Base-by-base conservation (phyloP, 192 early-diverging fungal genomes). In the Umbelopsis isabellina region DNA sequence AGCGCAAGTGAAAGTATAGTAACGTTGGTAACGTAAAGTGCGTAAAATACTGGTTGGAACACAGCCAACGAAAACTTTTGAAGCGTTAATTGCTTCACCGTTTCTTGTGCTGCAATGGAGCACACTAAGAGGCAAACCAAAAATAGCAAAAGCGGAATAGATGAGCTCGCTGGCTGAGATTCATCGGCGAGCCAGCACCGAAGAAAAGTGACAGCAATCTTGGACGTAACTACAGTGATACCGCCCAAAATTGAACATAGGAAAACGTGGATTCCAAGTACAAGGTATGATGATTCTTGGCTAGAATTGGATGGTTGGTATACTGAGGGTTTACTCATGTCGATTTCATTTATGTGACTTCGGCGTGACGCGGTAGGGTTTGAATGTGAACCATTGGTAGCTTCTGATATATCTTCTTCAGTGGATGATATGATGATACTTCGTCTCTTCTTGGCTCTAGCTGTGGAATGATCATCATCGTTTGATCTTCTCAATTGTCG, bases 41-140 rank as follows among this genome's bases (percentile, higher is more conserved):
- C 67, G 12, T 74, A 74, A 45, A 74, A 74, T 33, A 68, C 37
- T 47, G 73, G 73, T 15, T 74, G 73, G 44, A 74, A 74, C 13
- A 69, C 30, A 12, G 73, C 67, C 22, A 74, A 21, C 15, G 51
- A 49, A 10, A 69, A 74, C 21, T 68, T 69, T 46, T 47, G 49
- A 25, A 74, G 46, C 0, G 73, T 53, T 1, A 74, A 35, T 22
- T 74, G 73, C 30, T 74, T 74, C 35, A 67, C 30, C 8, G 58
- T 74, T 21, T 74, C 73, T 65, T 74, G 73, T 1, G 49, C 49
- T 23, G 47, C 44, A 45, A 74, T 69, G 13, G 67, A 20, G 16
- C 18, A 20, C 15, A 51, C 44, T 35, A 70, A 69, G 46, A 64
- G 47, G 44, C 15, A 68, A 3, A 49, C 13, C 21, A 73, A 50